These are phyloP conservation scores for Thuja plicata DNA, from an alignment of 83 land plant species.

Conservation along the genomic window DNA sequence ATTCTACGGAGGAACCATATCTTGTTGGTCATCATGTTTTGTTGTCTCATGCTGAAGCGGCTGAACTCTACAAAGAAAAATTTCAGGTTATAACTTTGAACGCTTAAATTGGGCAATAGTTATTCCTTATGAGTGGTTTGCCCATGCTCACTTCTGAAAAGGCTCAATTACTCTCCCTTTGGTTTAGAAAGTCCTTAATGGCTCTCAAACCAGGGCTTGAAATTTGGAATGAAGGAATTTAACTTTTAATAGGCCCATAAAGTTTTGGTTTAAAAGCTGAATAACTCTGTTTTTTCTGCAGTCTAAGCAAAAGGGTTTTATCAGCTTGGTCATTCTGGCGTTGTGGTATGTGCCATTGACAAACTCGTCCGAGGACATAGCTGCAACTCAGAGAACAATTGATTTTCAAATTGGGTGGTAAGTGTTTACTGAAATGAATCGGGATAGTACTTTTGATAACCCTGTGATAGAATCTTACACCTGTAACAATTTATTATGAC, in stretches of 20 bases:
- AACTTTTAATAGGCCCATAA: neutral
- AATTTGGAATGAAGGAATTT: neutral
- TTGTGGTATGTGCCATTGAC: conserved; percentile 14
- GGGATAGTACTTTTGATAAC: neutral
- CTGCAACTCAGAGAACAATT: too few relatives aligned
- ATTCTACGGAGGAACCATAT: conserved; percentile 44
- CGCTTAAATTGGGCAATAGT: too few relatives aligned
- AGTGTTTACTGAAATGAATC: neutral
- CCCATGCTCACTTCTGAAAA: neutral
- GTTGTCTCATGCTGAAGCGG: too few relatives aligned
- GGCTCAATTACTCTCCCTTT: neutral
- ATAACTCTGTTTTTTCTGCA: neutral
- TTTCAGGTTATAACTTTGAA: too few relatives aligned
- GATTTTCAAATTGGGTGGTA: conserved; percentile 23
- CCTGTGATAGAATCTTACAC: neutral
- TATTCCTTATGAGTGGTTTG: neutral
- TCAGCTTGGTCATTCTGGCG: conserved; percentile 18
- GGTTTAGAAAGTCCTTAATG: neutral
- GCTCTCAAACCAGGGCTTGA: neutral
- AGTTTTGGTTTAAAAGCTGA: neutral
- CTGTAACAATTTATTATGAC: neutral
- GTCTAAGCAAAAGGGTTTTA: conserved; percentile 29
- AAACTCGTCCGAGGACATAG: too few relatives aligned
- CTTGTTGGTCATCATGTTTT: too few relatives aligned
- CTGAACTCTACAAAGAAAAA: too few relatives aligned